These are phyloP conservation scores for Bullera alba DNA, from an alignment of 768 basidiomycete species.

Conservation along the genomic window DNA sequence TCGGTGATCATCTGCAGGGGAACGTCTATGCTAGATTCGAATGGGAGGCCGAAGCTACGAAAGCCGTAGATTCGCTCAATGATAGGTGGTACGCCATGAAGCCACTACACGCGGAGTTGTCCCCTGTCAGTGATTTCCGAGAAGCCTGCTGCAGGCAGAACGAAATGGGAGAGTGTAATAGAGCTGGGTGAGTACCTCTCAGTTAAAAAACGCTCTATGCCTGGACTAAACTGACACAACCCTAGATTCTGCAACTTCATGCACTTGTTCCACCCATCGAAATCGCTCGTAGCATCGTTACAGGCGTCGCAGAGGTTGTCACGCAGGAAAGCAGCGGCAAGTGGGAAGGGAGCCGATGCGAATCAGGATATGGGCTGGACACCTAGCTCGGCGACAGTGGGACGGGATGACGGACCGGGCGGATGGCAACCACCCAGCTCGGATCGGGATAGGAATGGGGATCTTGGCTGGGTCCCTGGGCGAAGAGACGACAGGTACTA, in stretches of 20 bases:
- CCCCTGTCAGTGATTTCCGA: conserved; percentile 96
- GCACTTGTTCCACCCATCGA: conserved; percentile 84
- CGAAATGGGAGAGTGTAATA: conserved; percentile 95
- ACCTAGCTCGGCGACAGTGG: conserved; percentile 20
- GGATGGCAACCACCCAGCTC: conserved; percentile 14
- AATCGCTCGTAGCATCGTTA: conserved; percentile 70
- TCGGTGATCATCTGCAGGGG: conserved; percentile 96
- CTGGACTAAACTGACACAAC: not conserved
- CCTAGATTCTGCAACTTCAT: conserved; percentile 95
- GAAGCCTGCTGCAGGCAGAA: conserved; percentile 99
- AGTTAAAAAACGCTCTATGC: not conserved
- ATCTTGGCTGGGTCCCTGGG: conserved; percentile 12
- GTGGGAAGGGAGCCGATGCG: conserved; percentile 8
- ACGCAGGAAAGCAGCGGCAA: conserved; percentile 14
- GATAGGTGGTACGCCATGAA: conserved; percentile 97
- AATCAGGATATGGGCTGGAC: conserved; percentile 32
- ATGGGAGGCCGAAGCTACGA: conserved; percentile 95
- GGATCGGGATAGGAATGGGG: conserved; percentile 7
- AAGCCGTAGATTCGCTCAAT: conserved; percentile 85
- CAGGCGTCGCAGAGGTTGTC: conserved; percentile 69
- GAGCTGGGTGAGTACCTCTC: conserved; percentile 54
- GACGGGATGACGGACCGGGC: conserved; percentile 14
- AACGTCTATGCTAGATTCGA: conserved; percentile 98
- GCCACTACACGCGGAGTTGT: conserved; percentile 92
- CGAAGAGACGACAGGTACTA: conserved; percentile 7